These are phyloP conservation scores for Quercus suber DNA, from an alignment of 306 rosid species.

Conservation along the genomic window DNA sequence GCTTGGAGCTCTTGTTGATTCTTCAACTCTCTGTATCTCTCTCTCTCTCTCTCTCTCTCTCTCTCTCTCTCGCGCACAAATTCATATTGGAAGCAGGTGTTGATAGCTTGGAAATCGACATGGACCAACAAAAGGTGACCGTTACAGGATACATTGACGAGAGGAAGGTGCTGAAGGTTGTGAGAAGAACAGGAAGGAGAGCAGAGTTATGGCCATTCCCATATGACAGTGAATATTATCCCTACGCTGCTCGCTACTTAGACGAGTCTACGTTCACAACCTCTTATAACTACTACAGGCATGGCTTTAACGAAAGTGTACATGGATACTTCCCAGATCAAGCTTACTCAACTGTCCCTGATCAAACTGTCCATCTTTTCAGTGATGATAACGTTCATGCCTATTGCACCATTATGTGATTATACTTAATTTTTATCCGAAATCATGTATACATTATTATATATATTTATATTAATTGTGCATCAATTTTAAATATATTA, in stretches of 20 bases:
- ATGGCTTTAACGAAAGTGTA: slow-evolving; percentile 58
- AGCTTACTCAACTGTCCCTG: slow-evolving; percentile 46
- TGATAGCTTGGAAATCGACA: slow-evolving; percentile 69
- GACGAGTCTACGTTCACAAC: slow-evolving; percentile 59
- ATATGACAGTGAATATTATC: slow-evolving; percentile 62
- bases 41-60: background rate
- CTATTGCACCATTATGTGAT: slow-evolving; percentile 65
- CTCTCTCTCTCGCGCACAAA: too few species aligned
- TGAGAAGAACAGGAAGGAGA: slow-evolving; percentile 75
- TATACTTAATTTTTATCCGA: background rate
- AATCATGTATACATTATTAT: too few species aligned
- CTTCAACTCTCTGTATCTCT: background rate
- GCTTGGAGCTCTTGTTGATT: too few species aligned
- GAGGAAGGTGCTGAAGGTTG: slow-evolving; percentile 53
- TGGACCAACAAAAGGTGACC: slow-evolving; percentile 67
- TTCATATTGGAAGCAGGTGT: slow-evolving; percentile 42
- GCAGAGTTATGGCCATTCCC: slow-evolving; percentile 89
- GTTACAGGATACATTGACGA: slow-evolving; percentile 59
- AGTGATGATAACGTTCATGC: slow-evolving; percentile 80
- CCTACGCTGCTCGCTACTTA: slow-evolving; percentile 52
- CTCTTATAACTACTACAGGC: slow-evolving; percentile 63
- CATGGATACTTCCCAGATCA: slow-evolving; percentile 69
- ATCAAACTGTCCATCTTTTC: slow-evolving; percentile 65
- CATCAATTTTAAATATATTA: too few species aligned
- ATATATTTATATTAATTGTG: too few species aligned